A percentile compares a stretch with the other conserved stretches of the same genome.
Evolutionary conservation across 345 rosid species (phyloP).

Genomic region (Salix brachista): DNA sequence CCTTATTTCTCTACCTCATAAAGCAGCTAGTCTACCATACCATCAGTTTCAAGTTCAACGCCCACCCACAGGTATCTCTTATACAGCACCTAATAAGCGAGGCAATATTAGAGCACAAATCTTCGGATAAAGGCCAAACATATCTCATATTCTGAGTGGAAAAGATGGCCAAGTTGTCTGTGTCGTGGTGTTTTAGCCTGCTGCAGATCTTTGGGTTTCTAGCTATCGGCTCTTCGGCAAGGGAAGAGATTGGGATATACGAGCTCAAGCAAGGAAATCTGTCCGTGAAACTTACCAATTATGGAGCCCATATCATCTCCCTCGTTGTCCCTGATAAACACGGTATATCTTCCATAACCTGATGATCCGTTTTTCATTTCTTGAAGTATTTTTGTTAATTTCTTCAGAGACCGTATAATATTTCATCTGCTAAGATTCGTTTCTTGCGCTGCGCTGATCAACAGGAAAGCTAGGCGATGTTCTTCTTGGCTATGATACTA

Average conservation of each 20-base stretch:
- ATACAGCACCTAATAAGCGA: no score
- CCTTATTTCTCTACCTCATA: no score
- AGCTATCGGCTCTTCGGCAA: background rate
- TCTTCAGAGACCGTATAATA: background rate
- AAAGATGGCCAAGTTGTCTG: constrained; percentile 4
- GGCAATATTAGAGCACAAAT: no score
- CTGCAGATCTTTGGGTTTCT: background rate
- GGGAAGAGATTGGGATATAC: constrained; percentile 40
- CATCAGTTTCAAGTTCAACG: no score
- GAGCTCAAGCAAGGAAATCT: constrained; percentile 71
- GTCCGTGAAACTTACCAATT: constrained; percentile 66
- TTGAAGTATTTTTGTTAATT: background rate
- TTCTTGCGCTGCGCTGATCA: constrained; percentile 1
- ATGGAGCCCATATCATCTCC: constrained; percentile 81
- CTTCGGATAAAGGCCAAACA: no score
- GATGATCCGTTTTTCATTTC: background rate
- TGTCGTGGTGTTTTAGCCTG: background rate
- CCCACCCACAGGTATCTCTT: no score
- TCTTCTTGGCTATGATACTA: constrained; percentile 69
- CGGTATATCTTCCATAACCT: constrained; percentile 33
- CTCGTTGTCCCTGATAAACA: constrained; percentile 69
- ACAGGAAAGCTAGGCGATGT: constrained; percentile 73
- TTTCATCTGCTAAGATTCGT: background rate
- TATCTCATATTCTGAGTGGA: background rate
- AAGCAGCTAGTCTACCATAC: no score